These are phyloP conservation scores for Chlamydomonas eustigma DNA, from an alignment of 139 green algal genomes.

Conservation along the genomic window DNA sequence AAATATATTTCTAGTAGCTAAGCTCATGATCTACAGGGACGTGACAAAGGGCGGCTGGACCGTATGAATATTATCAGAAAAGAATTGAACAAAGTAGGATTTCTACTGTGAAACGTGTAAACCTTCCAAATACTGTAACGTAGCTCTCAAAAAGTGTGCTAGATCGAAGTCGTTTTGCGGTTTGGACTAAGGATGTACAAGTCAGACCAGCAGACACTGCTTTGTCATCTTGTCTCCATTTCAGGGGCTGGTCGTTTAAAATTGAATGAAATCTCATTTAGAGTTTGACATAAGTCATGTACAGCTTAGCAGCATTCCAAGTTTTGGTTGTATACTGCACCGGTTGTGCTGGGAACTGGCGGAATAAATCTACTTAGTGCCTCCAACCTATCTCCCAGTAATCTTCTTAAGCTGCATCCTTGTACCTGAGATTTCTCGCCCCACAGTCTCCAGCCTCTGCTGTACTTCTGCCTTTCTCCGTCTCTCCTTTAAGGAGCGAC, in stretches of 20 bases:
- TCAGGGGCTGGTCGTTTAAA: not conserved
- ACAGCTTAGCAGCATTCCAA: too few species aligned
- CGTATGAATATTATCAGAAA: not conserved
- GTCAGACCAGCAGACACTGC: not conserved
- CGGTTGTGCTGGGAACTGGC: not conserved
- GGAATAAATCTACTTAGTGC: not conserved
- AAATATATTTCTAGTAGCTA: slow-evolving; percentile 6
- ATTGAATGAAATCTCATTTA: not conserved
- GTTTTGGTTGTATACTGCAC: not conserved
- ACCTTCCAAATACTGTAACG: not conserved
- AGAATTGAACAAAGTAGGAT: not conserved
- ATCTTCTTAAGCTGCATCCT: slow-evolving; percentile 13
- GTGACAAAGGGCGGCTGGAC: not conserved
- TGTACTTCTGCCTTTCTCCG: slow-evolving; percentile 18
- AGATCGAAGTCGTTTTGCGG: not conserved
- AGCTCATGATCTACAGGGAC: not conserved
- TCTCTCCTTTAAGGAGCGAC: not conserved
- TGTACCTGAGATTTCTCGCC: not conserved
- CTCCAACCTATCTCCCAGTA: not conserved
- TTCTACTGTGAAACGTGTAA: not conserved
- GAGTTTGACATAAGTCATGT: not conserved
- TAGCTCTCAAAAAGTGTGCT: not conserved
- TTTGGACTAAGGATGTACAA: not conserved
- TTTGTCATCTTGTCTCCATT: not conserved
- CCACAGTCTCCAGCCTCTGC: slow-evolving; percentile 1